Evolutionary conservation across 2,329 filamentous ascomycete genomes (phyloP).

Genomic region (Epicoccum sorghinum): DNA sequence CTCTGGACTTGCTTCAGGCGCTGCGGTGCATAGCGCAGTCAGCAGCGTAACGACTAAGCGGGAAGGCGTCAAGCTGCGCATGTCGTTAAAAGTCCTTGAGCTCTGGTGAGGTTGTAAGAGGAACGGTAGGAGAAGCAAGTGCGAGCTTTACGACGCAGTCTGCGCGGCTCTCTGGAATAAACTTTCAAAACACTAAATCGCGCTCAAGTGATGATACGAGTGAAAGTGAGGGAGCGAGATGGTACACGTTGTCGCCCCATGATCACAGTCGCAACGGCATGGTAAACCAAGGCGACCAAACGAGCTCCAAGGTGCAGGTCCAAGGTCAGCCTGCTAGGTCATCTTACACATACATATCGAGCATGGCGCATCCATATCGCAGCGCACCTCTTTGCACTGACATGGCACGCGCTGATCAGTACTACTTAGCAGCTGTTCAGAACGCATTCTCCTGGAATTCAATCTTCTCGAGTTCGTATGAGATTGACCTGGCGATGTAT

Average conservation of each 20-base stretch:
- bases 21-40: slow-evolving; percentile 24
- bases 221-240: slow-evolving; percentile 3
- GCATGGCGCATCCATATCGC: slow-evolving; percentile 24
- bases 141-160: background rate
- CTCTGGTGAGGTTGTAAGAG: background rate
- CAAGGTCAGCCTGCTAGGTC: slow-evolving; percentile 39
- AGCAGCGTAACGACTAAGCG: background rate
- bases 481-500: background rate
- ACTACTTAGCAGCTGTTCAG: too few species aligned
- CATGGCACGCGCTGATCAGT: background rate
- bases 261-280: slow-evolving; percentile 29
- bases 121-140: background rate
- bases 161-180: background rate
- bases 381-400: slow-evolving; percentile 1
- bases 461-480: too few species aligned
- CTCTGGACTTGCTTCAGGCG: slow-evolving; percentile 35
- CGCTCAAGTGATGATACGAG: background rate
- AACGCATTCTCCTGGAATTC: too few species aligned
- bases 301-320: slow-evolving; percentile 35
- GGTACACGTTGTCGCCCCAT: slow-evolving; percentile 26
- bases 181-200: background rate
- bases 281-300: slow-evolving; percentile 31
- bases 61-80: slow-evolving; percentile 5
- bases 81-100: background rate
- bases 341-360: slow-evolving; percentile 31